phyloP scores from a whole-genome alignment of 441 rosid genomes.

The Macaranga tanarius region DNA sequence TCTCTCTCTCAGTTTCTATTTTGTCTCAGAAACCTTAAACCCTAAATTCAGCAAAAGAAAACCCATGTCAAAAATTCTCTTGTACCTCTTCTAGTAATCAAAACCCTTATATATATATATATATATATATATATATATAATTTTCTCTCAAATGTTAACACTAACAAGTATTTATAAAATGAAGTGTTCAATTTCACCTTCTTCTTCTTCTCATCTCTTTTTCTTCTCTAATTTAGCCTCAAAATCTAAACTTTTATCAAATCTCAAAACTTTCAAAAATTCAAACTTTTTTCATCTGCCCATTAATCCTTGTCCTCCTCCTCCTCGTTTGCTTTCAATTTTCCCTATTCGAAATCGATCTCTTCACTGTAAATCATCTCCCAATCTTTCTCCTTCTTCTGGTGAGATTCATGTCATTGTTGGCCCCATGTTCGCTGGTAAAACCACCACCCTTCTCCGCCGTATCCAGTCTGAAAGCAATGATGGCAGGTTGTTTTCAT shows the following conservation, averaged over 20 bases:
- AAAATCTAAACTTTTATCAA: slow-evolving; percentile 20
- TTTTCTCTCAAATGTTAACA: slow-evolving; percentile 30
- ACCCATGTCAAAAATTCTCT: slow-evolving; percentile 2
- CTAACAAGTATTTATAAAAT: slow-evolving; percentile 36
- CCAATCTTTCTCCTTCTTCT: slow-evolving; percentile 18
- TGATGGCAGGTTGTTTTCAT: slow-evolving; percentile 49
- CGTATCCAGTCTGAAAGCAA: slow-evolving; percentile 54
- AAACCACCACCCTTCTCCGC: slow-evolving; percentile 68
- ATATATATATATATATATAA: no score
- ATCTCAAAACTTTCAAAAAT: no score
- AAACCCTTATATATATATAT: no score
- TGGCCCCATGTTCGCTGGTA: slow-evolving; percentile 72
- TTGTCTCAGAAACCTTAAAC: not conserved
- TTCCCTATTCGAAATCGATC: slow-evolving; percentile 21
- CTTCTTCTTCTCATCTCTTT: slow-evolving; percentile 20
- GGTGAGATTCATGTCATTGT: slow-evolving; percentile 79
- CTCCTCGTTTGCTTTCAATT: slow-evolving; percentile 19
- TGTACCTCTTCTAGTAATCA: not conserved
- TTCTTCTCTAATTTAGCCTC: slow-evolving; percentile 21
- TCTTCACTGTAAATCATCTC: slow-evolving; percentile 34
- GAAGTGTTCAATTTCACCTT: slow-evolving; percentile 36
- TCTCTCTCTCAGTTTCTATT: not conserved
- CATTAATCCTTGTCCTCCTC: slow-evolving; percentile 21
- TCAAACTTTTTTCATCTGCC: slow-evolving; percentile 15
- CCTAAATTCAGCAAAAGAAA: slow-evolving; percentile 2